Evolutionary conservation across 108 stramenopile genomes (phyloP), one percentile per base, ranked within the genome.

Genomic region (Craspedostauros australis): DNA sequence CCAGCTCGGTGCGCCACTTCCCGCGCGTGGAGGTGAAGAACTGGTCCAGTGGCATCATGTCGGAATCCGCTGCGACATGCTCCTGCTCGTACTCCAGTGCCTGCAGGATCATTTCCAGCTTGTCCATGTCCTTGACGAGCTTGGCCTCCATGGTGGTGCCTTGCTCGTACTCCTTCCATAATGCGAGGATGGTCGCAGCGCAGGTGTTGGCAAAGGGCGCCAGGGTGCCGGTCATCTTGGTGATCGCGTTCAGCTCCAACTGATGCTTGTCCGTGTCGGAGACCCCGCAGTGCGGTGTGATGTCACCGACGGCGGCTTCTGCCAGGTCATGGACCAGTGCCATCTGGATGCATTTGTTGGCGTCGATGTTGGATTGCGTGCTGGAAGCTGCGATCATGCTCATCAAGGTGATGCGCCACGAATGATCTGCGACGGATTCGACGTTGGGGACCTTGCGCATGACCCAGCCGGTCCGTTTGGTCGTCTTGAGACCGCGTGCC

Each of bases 81-180:
- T 83, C 77, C 9, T 60, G 42, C 62, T 92, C 91, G 51, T 92
- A 92, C 56, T 86, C 86, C 27, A 74, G 57, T 12, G 91, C 91
- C 47, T 86, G 84, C 52, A 92, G 54, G 33, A 85, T 76, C 86
- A 92, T 92, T 67, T 92, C 91, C 46, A 86, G 70, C 40, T 86
- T 86, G 54, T 92, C 91, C 49, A 92, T 70, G 53, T 92, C 86
- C 54, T 88, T 88, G 32, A 76, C 64, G 6, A 80, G 50, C 29
- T 45, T 54, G 5, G 86, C 71, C 54, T 92, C 86, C 30, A 50
- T 27, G 0, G 82, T 77, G 6, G 22, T 23, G 3, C 80, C 79
- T 28, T 54, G 71, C 63, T 91, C 90, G 47, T 91, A 91, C 54
- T 91, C 90, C 49, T 76, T 72, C 86, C 86, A 91, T 44, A 87